Base-by-base conservation (phyloP, 768 basidiomycete species). In the Lactarius pseudohatsudake region DNA sequence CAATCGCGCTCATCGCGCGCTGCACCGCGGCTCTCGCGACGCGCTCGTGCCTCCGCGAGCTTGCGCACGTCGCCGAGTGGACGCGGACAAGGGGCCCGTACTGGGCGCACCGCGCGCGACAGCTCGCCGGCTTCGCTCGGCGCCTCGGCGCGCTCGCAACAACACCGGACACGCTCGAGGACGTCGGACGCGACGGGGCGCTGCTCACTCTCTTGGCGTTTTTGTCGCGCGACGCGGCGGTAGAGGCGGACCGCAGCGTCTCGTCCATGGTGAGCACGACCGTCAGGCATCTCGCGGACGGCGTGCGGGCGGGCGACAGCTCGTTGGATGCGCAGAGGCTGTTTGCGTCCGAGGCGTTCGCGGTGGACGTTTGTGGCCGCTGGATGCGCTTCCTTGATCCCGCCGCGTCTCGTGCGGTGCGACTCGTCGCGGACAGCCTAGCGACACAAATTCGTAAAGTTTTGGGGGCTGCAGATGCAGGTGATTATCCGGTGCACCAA, bases 1-100 rank as follows among this genome's bases (percentile, higher is more conserved):
- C 30, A 5, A 34, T 68, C 11, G 47, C 65, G n/a, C 36, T 67
- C 45, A 4, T 36, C 32, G 60, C 65, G 0, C 57, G 47, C 8
- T 69, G 67, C 28, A 45, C 67, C 7, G 56, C 67, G 2, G 60
- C 65, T 4, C 60, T 62, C 28, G 67, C 59, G 2, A 50, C 60
- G 11, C 64, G 47, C 5, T 57, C 60, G 3, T 66, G 64, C 28
- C 60, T 69, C n/a, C 64, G 41, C 57, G 67, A 67, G 38, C 47
- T 69, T 7, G 5, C 30, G 30, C 47, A 58, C 18, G 38, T 62
- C 26, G 30, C 61, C 0, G 18, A 2, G 11, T 59, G 61, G 61
- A 30, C 32, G 22, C 47, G 26, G 22, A 54, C 38, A 4, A 66
- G 59, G 22, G 61, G 65, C 5, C 57, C 61, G 8, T 43, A 53